Percentiles rank a stretch among this genome's conserved stretches.
phyloP scores from a whole-genome alignment of 2,329 filamentous ascomycete genomes.

The Paraphaeosphaeria minitans region DNA sequence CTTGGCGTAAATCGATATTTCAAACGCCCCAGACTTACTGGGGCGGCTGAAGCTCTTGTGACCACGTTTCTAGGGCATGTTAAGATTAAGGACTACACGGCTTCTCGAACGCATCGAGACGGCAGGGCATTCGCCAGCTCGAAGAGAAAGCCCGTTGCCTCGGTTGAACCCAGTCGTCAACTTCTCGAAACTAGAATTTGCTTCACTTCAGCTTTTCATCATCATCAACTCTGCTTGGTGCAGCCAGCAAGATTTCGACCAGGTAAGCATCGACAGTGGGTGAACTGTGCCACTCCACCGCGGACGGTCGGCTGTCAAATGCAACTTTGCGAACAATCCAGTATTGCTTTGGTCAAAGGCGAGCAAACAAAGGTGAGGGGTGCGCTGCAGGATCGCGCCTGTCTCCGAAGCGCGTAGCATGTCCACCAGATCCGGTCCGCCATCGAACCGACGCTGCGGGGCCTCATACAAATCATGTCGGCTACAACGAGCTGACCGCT shows the following conservation, averaged over 20 bases:
- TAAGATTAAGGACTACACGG: conserved; percentile 4
- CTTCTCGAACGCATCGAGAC: conserved; percentile 3
- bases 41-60: conserved; percentile 8
- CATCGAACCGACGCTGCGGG: not conserved
- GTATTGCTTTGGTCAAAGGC: not conserved
- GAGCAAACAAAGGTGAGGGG: not conserved
- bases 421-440: not conserved
- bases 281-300: not conserved
- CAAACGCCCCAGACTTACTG: conserved; percentile 7
- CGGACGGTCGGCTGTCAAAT: not conserved
- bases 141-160: not conserved
- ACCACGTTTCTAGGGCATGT: conserved; percentile 1
- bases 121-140: not conserved
- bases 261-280: not conserved
- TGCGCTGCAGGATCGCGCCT: not conserved
- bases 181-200: not conserved
- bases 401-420: not conserved
- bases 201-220: not conserved
- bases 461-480: not conserved
- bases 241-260: not conserved
- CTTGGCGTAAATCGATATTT: conserved; percentile 13
- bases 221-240: not conserved
- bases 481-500: not conserved
- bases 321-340: not conserved
- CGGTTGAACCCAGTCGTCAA: not conserved